Evolutionary conservation across 768 basidiomycete species (phyloP).

Genomic region (Sporobolomyces phaffii): DNA sequence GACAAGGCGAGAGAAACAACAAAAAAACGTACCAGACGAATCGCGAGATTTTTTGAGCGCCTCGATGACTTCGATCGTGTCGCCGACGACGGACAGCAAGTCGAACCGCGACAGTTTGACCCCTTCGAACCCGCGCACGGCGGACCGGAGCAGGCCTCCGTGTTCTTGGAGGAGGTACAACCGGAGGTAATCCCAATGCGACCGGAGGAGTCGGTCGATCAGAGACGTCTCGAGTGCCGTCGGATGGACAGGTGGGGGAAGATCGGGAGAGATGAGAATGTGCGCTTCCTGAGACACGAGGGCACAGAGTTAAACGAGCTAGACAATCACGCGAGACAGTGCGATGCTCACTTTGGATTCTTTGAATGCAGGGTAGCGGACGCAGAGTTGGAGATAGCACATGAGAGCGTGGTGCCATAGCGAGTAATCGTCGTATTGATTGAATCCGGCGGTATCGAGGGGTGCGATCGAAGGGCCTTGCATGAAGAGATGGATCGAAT

Average conservation of each 20-base stretch:
- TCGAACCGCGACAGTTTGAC: slow-evolving; percentile 24
- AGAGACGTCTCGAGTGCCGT: slow-evolving; percentile 20
- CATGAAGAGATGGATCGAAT: slow-evolving; percentile 15
- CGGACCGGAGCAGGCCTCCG: slow-evolving; percentile 27
- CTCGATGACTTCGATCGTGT: slow-evolving; percentile 23
- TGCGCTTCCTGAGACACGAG: slow-evolving; percentile 12
- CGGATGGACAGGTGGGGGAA: slow-evolving; percentile 16
- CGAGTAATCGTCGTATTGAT: slow-evolving; percentile 15
- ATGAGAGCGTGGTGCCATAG: slow-evolving; percentile 30
- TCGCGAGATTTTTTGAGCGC: slow-evolving; percentile 9
- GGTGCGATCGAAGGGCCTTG: slow-evolving; percentile 20
- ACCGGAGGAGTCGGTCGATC: slow-evolving; percentile 15
- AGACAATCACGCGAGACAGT: too few relatives aligned
- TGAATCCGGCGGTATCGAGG: slow-evolving; percentile 12
- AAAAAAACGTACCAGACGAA: not conserved
- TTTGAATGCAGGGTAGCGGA: slow-evolving; percentile 21
- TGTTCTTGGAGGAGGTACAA: slow-evolving; percentile 24
- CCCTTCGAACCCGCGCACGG: slow-evolving; percentile 23
- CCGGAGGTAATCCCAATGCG: slow-evolving; percentile 30
- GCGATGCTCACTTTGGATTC: slow-evolving; percentile 15
- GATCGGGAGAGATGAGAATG: slow-evolving; percentile 19
- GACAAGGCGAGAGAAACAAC: not conserved
- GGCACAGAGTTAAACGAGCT: not conserved
- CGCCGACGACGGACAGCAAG: slow-evolving; percentile 21
- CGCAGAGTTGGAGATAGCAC: slow-evolving; percentile 28